Base-by-base conservation (phyloP, 2,329 filamentous ascomycete genomes). In the Penicillium sp. region DNA sequence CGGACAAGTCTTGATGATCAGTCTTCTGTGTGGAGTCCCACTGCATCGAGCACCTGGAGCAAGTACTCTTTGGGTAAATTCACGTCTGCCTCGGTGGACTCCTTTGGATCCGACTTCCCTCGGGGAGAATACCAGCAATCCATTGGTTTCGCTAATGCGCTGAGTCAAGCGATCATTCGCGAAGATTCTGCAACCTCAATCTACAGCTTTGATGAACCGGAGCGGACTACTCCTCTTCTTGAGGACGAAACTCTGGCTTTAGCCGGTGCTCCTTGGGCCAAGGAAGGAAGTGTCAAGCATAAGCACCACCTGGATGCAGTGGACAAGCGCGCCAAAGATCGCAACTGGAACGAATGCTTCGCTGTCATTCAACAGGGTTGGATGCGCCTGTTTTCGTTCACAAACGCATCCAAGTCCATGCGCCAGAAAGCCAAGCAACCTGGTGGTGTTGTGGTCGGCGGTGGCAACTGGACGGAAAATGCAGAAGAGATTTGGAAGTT, bases 391-490 rank as follows among this genome's bases (percentile, higher is more conserved):
- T 99, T 99, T 75, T 95, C 91, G 0, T 99, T 99, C 74, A 87
- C 85, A 43, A 81, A 85, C n/a, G 86, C 85, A 41, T 77, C 78
- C 58, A 94, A 94, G 70, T 89, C 88, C 1, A 77, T 85, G 62
- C 67, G 69, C 6, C 81, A 85, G 61, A 91, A 90, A 83, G 57
- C 77, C 71, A 66, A 79, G 53, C 78, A 77, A 55, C 76, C 74
- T 52, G 81, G 81, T 9, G 85, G 84, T 12, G 83, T 86, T 26
- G 81, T 88, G 6, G 94, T 97, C 2, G 94, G 94, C 60, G 94
- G 94, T 55, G 94, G 94, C 23, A 97, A 99, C 71, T 99, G 94
- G 94, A 93, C 93, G 71, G 92, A 96, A 62, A 97, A 95, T 67
- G 94, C 94, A 5, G 91, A 95, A 59, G 90, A 86, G 59, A 79